A percentile compares a stretch with the other conserved stretches of the same genome.
Evolutionary conservation across 2,329 filamentous ascomycete species (phyloP).

Genomic region (Cadophora luteo-olivacea): DNA sequence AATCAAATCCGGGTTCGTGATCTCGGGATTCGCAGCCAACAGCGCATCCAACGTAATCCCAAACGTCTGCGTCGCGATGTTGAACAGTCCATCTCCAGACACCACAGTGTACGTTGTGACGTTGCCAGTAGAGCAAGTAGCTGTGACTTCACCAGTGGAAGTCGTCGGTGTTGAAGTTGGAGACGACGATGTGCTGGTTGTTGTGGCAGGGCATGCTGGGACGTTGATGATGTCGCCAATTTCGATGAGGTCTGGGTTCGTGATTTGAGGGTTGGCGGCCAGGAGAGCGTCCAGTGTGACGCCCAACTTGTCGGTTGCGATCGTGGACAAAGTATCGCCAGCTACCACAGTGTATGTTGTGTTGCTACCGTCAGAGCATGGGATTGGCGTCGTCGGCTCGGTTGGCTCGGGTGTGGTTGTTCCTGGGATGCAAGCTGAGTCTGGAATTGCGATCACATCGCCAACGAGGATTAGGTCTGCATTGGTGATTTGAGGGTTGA

Average conservation of each 20-base stretch:
- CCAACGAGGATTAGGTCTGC: slow-evolving; percentile 18
- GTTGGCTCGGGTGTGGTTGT: not conserved
- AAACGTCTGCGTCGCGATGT: not conserved
- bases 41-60: not conserved
- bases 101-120: not conserved
- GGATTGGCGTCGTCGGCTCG: slow-evolving; percentile 14
- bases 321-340: slow-evolving; percentile 28
- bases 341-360: slow-evolving; percentile 15
- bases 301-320: slow-evolving; percentile 31
- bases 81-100: not conserved
- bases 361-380: slow-evolving; percentile 12
- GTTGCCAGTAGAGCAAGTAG: not conserved
- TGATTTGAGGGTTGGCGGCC: not conserved
- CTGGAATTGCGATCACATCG: slow-evolving; percentile 27
- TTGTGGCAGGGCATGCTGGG: not conserved
- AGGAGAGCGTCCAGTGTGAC: slow-evolving; percentile 12
- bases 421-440: slow-evolving; percentile 18
- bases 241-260: not conserved
- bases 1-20: slow-evolving; percentile 23
- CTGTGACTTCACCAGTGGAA: not conserved
- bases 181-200: too few species aligned
- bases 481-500: slow-evolving; percentile 31
- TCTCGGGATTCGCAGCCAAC: slow-evolving; percentile 25
- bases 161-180: too few species aligned
- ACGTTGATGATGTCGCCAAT: not conserved